phyloP scores from a whole-genome alignment of 345 rosid species.

The Viola odorata region DNA sequence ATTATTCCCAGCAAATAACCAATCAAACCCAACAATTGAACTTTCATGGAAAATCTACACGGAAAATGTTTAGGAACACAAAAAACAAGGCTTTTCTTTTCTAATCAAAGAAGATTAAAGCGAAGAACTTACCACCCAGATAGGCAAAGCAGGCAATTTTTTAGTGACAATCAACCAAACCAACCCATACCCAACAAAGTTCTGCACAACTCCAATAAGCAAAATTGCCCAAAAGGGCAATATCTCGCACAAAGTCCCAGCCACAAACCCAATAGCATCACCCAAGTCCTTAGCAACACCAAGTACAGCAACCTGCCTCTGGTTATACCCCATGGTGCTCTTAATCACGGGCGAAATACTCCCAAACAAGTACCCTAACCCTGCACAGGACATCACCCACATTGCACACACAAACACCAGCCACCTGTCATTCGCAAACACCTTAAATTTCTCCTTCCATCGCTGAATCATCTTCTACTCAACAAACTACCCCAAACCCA shows the following conservation, averaged over 20 bases:
- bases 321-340: constrained; percentile 78
- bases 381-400: constrained; percentile 99
- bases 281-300: constrained; percentile 99
- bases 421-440: constrained; percentile 78
- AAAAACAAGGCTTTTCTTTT: too few species aligned
- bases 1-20: too few species aligned
- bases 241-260: constrained; percentile 83
- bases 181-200: constrained; percentile 87
- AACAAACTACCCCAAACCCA: too few species aligned
- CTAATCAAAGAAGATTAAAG: background rate
- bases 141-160: constrained; percentile 61
- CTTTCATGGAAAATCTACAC: too few species aligned
- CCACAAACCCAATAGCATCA: constrained; percentile 88
- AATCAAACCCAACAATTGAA: too few species aligned
- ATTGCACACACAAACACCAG: constrained; percentile 94
- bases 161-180: constrained; percentile 89
- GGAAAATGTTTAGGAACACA: too few species aligned
- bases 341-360: constrained; percentile 96
- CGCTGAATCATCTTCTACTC: background rate
- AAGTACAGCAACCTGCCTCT: constrained; percentile 67
- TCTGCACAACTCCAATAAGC: constrained; percentile 86
- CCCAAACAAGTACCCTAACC: constrained; percentile 87
- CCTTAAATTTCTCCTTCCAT: constrained; percentile 40
- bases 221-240: constrained; percentile 94
- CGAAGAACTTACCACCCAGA: constrained; percentile 83